A percentile compares a stretch with the other conserved stretches of the same genome.
These are phyloP conservation scores for Coemansia sp. DNA, from an alignment of 192 early-diverging fungal genomes.

Conservation along the genomic window DNA sequence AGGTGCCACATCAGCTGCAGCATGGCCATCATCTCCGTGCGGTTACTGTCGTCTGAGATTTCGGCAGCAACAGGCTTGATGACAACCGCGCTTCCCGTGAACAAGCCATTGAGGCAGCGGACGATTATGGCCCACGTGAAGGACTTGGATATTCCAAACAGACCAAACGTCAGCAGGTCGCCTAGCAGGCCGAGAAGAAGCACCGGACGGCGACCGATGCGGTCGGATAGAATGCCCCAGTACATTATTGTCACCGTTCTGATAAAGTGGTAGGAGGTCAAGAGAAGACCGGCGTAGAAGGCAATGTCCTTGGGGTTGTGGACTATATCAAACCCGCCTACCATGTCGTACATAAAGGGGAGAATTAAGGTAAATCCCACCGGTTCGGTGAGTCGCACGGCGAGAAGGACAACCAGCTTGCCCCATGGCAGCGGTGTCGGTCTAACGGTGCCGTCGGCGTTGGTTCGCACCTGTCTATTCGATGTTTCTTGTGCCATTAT, in stretches of 20 bases:
- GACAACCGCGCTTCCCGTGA: slow-evolving; percentile 74
- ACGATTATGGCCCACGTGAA: slow-evolving; percentile 45
- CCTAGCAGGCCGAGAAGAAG: slow-evolving; percentile 72
- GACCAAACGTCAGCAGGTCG: slow-evolving; percentile 59
- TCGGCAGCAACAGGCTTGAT: slow-evolving; percentile 77
- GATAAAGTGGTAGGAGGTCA: slow-evolving; percentile 44
- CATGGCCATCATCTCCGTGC: slow-evolving; percentile 65
- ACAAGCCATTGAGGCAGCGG: slow-evolving; percentile 61
- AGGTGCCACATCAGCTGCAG: slow-evolving; percentile 67
- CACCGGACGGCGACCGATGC: slow-evolving; percentile 72
- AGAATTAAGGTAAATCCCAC: slow-evolving; percentile 70
- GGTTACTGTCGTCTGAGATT: slow-evolving; percentile 75
- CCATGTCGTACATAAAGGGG: slow-evolving; percentile 52
- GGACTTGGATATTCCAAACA: slow-evolving; percentile 66
- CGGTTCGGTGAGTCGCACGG: slow-evolving; percentile 60
- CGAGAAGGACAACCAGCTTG: slow-evolving; percentile 25
- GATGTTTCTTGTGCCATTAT: background rate
- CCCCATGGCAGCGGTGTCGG: slow-evolving; percentile 39
- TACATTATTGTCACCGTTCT: slow-evolving; percentile 50
- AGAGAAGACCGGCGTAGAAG: slow-evolving; percentile 59
- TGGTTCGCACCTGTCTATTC: background rate
- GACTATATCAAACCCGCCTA: slow-evolving; percentile 66
- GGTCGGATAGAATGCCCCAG: slow-evolving; percentile 71
- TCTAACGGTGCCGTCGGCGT: slow-evolving; percentile 2
- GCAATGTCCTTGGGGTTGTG: slow-evolving; percentile 73